A percentile compares a stretch with the other conserved stretches of the same genome.
Conservation (phyloP, 73 alveolate species). For the Diophrys appendiculata region DNA sequence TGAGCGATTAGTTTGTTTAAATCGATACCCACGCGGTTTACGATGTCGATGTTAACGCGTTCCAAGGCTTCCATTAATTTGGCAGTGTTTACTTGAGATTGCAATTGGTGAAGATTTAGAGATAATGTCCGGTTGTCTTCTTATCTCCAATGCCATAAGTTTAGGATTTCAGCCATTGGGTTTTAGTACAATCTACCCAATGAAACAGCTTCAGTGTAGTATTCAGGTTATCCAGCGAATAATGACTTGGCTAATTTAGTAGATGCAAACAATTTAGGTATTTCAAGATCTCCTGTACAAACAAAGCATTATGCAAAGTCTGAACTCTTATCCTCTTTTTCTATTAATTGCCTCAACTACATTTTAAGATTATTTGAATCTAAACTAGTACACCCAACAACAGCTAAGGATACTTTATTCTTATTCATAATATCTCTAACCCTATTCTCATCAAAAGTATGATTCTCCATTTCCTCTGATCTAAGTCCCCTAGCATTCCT, state of each 20-base stretch:
- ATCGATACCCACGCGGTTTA: slow-evolving; percentile 72
- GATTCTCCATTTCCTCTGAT: background rate
- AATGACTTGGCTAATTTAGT: slow-evolving; percentile 46
- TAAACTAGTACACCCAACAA: slow-evolving; percentile 76
- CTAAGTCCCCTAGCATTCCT: background rate
- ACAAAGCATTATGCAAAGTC: slow-evolving; percentile 22
- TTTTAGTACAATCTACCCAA: slow-evolving; percentile 60
- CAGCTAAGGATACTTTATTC: slow-evolving; percentile 64
- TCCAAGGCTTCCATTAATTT: slow-evolving; percentile 54
- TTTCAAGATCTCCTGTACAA: slow-evolving; percentile 49
- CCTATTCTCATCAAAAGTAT: slow-evolving; percentile 1
- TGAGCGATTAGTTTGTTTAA: slow-evolving; percentile 67
- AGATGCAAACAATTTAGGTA: slow-evolving; percentile 73
- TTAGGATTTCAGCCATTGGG: slow-evolving; percentile 69
- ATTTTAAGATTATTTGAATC: background rate
- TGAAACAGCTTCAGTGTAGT: slow-evolving; percentile 43
- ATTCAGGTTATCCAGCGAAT: slow-evolving; percentile 17
- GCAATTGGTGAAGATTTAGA: slow-evolving; percentile 51
- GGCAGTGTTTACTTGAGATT: slow-evolving; percentile 41
- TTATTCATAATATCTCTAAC: slow-evolving; percentile 55
- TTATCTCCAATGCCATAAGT: slow-evolving; percentile 52
- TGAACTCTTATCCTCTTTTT: background rate
- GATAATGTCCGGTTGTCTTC: slow-evolving; percentile 57
- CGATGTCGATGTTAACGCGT: slow-evolving; percentile 33
- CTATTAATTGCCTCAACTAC: background rate